phyloP scores from a whole-genome alignment of 129 eudicot species.

The Centaurea solstitialis region DNA sequence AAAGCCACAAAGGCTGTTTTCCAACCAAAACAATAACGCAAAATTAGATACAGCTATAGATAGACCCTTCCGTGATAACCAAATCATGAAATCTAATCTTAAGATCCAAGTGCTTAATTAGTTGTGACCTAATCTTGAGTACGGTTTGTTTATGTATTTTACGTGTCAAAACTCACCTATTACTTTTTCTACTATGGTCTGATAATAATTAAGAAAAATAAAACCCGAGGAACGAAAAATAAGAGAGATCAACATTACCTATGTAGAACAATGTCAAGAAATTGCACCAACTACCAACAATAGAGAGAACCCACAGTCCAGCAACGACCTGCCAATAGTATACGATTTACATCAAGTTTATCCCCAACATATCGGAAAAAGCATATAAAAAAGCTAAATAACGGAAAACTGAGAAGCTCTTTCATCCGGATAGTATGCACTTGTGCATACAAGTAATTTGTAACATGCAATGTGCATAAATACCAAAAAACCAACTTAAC shows the following conservation, averaged over 20 bases:
- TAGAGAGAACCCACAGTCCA: constrained; percentile 75
- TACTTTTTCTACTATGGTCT: neutral
- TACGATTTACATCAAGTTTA: constrained; percentile 7
- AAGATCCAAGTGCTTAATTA: no score
- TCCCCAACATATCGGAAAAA: neutral
- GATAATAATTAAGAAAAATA: no score
- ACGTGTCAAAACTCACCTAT: neutral
- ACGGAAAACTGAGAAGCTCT: no score
- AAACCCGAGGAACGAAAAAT: neutral
- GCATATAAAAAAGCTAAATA: no score
- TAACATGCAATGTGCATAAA: no score
- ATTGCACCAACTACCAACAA: constrained; percentile 79
- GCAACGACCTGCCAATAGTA: constrained; percentile 67
- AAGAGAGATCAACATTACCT: constrained; percentile 40
- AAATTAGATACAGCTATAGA: no score
- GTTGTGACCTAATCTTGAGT: neutral
- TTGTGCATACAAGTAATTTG: no score
- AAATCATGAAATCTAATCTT: no score
- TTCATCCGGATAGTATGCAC: no score
- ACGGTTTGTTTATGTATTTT: neutral
- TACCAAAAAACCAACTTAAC: no score
- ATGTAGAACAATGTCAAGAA: constrained; percentile 88
- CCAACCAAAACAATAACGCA: neutral
- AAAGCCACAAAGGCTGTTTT: constrained; percentile 71
- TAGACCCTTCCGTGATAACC: no score